phyloP scores from a whole-genome alignment of 2,329 filamentous ascomycete genomes.

The Trichophyton benhamiae region DNA sequence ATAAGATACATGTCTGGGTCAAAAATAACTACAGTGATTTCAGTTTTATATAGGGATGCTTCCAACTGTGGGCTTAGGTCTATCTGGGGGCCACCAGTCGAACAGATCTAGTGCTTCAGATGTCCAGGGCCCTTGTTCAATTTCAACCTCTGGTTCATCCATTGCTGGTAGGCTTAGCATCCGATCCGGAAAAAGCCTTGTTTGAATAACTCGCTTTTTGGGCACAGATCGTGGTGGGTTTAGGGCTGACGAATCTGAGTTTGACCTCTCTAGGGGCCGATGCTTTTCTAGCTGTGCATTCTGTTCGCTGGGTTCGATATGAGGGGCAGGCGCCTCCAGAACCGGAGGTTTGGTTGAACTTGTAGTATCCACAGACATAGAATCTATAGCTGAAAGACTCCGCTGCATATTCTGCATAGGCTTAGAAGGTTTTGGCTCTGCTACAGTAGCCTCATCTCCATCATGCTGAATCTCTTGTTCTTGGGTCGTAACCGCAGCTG shows the following conservation, averaged over 20 bases:
- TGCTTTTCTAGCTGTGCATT: not conserved
- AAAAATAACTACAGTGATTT: not conserved
- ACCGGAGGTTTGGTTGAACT: not conserved
- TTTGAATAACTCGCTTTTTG: conserved; percentile 1
- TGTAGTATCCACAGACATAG: not conserved
- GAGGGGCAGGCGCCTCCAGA: not conserved
- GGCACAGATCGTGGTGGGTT: conserved; percentile 9
- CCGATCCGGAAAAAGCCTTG: not conserved
- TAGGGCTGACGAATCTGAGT: conserved; percentile 25
- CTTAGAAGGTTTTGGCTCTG: not conserved
- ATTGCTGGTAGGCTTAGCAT: not conserved
- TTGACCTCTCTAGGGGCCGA: conserved; percentile 22
- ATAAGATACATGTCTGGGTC: not conserved
- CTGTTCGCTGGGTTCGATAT: not conserved
- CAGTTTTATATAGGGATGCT: not conserved
- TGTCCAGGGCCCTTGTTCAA: conserved; percentile 31
- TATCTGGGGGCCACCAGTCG: conserved; percentile 32
- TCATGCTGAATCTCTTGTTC: not conserved
- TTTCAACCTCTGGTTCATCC: conserved; percentile 13
- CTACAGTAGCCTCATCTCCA: not conserved
- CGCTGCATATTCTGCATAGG: not conserved
- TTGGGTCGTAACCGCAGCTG: not conserved
- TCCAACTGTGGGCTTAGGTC: conserved; percentile 20
- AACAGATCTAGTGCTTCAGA: conserved; percentile 32
- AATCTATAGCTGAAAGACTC: not conserved